phyloP scores from a whole-genome alignment of 768 basidiomycete genomes.

The Trametes maxima region DNA sequence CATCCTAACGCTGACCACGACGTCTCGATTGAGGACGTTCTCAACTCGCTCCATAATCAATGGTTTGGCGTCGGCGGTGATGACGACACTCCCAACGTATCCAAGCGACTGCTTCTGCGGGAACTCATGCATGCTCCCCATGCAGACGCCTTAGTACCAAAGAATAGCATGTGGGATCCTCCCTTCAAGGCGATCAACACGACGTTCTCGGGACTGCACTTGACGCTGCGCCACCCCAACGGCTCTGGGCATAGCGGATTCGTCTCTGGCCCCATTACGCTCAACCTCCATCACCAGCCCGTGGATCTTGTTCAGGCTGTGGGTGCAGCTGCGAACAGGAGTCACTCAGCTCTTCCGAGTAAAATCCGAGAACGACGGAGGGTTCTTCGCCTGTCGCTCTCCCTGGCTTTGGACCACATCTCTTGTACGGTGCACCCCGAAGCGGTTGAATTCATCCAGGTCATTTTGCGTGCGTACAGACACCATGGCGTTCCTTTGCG shows the following conservation, averaged over 20 bases:
- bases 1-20: background rate
- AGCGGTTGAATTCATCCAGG: conserved; percentile 18
- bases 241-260: conserved; percentile 13
- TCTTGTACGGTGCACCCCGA: conserved; percentile 19
- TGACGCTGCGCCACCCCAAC: conserved; percentile 14
- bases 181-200: conserved; percentile 3
- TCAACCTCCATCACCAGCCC: conserved; percentile 1
- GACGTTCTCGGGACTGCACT: background rate
- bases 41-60: conserved; percentile 20
- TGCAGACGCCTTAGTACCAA: background rate
- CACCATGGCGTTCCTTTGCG: conserved; percentile 5
- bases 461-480: conserved; percentile 11
- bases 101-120: conserved; percentile 19
- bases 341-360: background rate
- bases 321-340: conserved; percentile 1
- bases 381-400: conserved; percentile 6
- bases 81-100: conserved; percentile 16
- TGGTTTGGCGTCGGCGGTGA: conserved; percentile 20
- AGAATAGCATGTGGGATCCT: background rate
- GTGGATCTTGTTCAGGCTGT: conserved; percentile 4
- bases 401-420: conserved; percentile 13
- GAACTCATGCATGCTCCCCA: conserved; percentile 13
- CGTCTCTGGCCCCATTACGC: conserved; percentile 2
- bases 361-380: conserved; percentile 4
- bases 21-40: conserved; percentile 22